phyloP scores from a whole-genome alignment of 345 rosid genomes.

The Populus ilicifolia region DNA sequence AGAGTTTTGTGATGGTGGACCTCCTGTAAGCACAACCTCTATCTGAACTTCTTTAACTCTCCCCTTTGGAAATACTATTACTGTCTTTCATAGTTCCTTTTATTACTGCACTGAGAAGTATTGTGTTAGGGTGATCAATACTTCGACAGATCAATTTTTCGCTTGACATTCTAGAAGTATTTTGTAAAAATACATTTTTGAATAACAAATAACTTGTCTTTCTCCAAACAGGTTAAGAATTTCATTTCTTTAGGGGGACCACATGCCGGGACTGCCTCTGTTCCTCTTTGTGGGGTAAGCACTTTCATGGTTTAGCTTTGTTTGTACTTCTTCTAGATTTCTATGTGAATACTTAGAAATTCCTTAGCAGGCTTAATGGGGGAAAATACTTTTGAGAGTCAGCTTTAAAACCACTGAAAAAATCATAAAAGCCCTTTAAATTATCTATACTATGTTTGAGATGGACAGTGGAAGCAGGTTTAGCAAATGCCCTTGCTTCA shows the following conservation, averaged over 20 bases:
- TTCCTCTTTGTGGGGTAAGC: conserved; percentile 94
- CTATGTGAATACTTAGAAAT: neutral
- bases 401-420: neutral
- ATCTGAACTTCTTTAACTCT: neutral
- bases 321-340: neutral
- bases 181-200: neutral
- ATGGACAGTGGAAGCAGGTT: neutral
- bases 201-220: neutral
- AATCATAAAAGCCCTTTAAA: neutral
- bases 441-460: neutral
- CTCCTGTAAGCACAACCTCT: conserved; percentile 47
- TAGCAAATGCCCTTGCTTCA: neutral
- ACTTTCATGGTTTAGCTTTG: neutral
- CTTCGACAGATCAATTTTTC: neutral
- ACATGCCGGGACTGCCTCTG: conserved; percentile 95
- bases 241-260: conserved; percentile 89
- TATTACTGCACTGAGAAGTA: neutral
- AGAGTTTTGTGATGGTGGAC: conserved; percentile 79
- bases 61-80: neutral
- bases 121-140: neutral
- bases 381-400: too few relatives aligned
- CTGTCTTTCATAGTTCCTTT: neutral
- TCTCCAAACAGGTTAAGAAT: conserved; percentile 58
- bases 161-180: neutral
- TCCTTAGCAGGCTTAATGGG: neutral